Percentiles rank a stretch among this genome's conserved stretches.
phyloP scores from a whole-genome alignment of 495 filamentous ascomycete genomes.

The Xylaria palmicola region DNA sequence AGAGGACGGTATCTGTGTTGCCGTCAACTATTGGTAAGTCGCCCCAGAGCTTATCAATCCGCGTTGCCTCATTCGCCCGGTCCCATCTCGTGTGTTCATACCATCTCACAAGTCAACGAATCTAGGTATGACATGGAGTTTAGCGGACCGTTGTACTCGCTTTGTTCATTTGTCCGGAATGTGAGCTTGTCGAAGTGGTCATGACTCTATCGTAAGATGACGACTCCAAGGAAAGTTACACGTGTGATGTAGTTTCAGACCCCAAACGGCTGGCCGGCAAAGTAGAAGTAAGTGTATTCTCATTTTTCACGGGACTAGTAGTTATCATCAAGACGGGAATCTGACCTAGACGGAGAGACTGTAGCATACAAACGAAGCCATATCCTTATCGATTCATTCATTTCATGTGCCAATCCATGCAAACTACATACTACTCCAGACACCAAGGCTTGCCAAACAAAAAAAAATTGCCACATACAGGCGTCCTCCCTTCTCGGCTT shows the following conservation, averaged over 20 bases:
- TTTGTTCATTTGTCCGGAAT: conserved; percentile 53
- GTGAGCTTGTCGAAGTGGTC: conserved; percentile 16
- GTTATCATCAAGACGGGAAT: neutral
- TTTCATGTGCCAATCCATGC: neutral
- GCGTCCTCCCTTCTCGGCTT: neutral
- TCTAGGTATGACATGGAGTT: conserved; percentile 71
- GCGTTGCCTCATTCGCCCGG: neutral
- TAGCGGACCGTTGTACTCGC: conserved; percentile 56
- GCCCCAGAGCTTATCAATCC: neutral
- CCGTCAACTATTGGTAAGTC: conserved; percentile 76
- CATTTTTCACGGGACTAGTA: neutral
- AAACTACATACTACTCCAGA: conserved; percentile 10
- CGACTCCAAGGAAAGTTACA: no score
- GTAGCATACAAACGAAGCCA: conserved; percentile 9
- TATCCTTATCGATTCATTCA: conserved; percentile 1
- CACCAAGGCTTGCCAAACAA: conserved; percentile 18
- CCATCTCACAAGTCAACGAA: conserved; percentile 7
- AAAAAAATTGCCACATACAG: neutral
- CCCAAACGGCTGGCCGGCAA: neutral
- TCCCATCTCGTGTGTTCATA: neutral
- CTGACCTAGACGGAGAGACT: neutral
- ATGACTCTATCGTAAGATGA: conserved; percentile 8
- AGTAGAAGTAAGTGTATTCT: conserved; percentile 9
- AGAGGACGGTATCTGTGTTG: conserved; percentile 64
- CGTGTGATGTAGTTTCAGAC: no score